Conservation (phyloP, 768 basidiomycete species). For the Suillus luteus region DNA sequence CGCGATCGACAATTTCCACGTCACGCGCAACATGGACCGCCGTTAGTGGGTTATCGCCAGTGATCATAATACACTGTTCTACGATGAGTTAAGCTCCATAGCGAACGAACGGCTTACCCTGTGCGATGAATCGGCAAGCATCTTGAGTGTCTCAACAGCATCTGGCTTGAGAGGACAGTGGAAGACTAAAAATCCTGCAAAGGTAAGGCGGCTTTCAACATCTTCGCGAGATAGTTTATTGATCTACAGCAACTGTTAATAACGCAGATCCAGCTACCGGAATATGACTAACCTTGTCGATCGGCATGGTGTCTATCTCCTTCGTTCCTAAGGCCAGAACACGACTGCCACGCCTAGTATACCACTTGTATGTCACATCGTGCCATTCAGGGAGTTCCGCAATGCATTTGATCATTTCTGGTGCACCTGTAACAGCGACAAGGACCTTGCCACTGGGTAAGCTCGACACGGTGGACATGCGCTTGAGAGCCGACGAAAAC, state of each 20-base stretch:
- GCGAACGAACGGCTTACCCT: constrained; percentile 57
- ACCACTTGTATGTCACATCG: constrained; percentile 95
- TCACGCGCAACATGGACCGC: constrained; percentile 95
- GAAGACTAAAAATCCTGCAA: constrained; percentile 98
- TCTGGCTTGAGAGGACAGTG: constrained; percentile 96
- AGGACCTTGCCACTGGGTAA: constrained; percentile 62
- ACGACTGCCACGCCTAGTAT: constrained; percentile 88
- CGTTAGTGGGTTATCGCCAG: constrained; percentile 97
- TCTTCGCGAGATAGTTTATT: constrained; percentile 82
- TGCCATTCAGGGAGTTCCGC: constrained; percentile 71
- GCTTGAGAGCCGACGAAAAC: constrained; percentile 95
- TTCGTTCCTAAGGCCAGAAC: constrained; percentile 92
- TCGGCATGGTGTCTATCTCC: constrained; percentile 69
- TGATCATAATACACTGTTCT: constrained; percentile 94
- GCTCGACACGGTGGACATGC: constrained; percentile 91
- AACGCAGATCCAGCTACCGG: not conserved
- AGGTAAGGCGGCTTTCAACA: constrained; percentile 76
- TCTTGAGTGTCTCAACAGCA: constrained; percentile 86
- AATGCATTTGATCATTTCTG: constrained; percentile 92
- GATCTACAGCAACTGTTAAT: constrained; percentile 52
- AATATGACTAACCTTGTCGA: constrained; percentile 60
- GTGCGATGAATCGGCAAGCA: constrained; percentile 95
- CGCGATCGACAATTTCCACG: constrained; percentile 96
- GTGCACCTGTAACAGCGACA: constrained; percentile 91
- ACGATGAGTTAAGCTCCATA: not conserved